Base-by-base conservation (phyloP, 257 asterid species). In the Rhazya stricta region DNA sequence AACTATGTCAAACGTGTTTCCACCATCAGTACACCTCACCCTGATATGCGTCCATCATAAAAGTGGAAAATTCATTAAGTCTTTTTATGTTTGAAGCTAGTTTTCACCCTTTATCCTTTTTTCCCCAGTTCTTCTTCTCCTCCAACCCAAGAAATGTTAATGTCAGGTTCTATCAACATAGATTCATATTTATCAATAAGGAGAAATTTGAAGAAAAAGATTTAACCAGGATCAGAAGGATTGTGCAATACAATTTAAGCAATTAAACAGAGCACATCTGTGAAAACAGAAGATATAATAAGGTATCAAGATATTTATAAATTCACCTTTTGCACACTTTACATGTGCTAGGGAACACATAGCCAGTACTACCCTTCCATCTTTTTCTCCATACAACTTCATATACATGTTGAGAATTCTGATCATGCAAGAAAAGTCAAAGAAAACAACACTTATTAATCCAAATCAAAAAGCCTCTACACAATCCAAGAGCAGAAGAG, bases 261-360 rank as follows among this genome's bases (percentile, higher is more conserved):
- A n/a, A 42, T 32, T 58, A 58, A 10, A 61, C 16, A 61, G 19
- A 6, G 5, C 30, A 36, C 9, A 8, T 65, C 54, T 65, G 23
- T 39, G 30, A 56, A 39, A 57, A 10, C 50, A 60, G 67, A 30
- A 62, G 42, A 34, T 21, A 36, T 37, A 36, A 37, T 65, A 37
- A 36, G 50, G 25, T 66, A 37, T 9, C 9, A 23, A 66, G 46
- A 66, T 57, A 29, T 2, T 25, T 8, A 57, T 6, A 61, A 32
- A 67, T 61, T 78, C 71, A 94, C 98, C 98, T 90, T 88, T 87
- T 51, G 93, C 96, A 80, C 96, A 91, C 84, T 94, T 94, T 63
- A 82, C 97, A 73, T 84, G 89, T 76, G 97, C 98, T 82, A 94
- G 85, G 39, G 92, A 90, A 78, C 93, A 86, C 98, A 94, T 82